Base-by-base conservation (phyloP, 805 yeast genomes). In the Ogataea naganishii region DNA sequence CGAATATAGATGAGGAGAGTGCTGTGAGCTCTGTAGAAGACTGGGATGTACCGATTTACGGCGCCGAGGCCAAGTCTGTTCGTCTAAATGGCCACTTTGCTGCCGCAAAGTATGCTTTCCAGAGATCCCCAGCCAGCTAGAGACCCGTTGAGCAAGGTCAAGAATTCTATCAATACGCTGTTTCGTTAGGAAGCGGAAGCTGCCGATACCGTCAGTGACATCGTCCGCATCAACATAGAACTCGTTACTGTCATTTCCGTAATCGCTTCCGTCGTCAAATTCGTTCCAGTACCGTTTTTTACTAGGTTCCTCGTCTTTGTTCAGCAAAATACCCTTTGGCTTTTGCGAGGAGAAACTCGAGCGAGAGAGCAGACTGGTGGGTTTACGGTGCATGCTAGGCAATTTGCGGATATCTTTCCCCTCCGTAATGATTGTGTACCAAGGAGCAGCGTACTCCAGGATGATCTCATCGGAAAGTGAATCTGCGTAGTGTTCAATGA, bases 181-280 rank as follows among this genome's bases (percentile, higher is more conserved):
- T 2, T 43, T 38, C 4, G 49, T 41, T 20, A 50, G 36, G 8
- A 48, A 22, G 3, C 37, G 43, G n/a, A 38, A 27, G 7, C 40
- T 41, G 15, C 41, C 42, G 6, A 40, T 47, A 14, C 44, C 51
- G 23, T 46, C 47, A n/a, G 35, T 39, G n/a, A n/a, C n/a, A n/a
- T n/a, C n/a, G 8, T 42, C 46, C 9, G 51, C 64, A 23, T 59
- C 64, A n/a, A 58, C 49, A 21, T 63, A 59, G 29, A 58, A 53
- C 5, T 59, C 61, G 6, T 43, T 56, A 20, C 49, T 59, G 19
- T 58, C 62, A 17, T 49, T 56, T 34, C 58, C 72, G 25, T 54
- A 69, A 34, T 74, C 81, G 1, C 77, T 72, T 0, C 69, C 69
- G 41, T 75, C 62, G 42, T 75, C 82, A 45, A 75, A 75, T 51